Evolutionary conservation across 1,284 basidiomycete genomes (phyloP), one percentile per base, ranked within the genome.

Genomic region (Lignosus rhinocerotis): DNA sequence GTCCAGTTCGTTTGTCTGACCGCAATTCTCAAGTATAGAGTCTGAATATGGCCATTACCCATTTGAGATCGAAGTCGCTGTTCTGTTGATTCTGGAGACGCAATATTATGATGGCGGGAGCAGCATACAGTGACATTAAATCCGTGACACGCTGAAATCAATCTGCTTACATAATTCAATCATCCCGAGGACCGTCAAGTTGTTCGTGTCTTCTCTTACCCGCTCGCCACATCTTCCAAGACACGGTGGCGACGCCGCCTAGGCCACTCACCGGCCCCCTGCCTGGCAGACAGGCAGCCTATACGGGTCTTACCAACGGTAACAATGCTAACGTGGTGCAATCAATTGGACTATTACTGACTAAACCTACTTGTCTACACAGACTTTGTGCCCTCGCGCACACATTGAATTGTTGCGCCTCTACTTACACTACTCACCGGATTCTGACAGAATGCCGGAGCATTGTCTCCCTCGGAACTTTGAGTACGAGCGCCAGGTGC

Each of bases 331-430:
- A 10, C 14, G 31, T 57, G 55, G 61, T 16, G 31, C 54, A 42
- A 10, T 54, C 55, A 52, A 52, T 39, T 8, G 30, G 57, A 43
- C 8, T 6, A 54, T 47, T 30, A 44, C 48, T 53, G 33, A 55
- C 34, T 51, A 48, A 57, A 55, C 61, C 58, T 51, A 58, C 56
- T 48, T 47, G 51, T 39, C 54, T 49, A 60, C 50, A 53, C 60
- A 57, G 52, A 52, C 34, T 51, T 43, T 51, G 53, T 51, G 51
- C 55, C 53, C 55, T 44, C 53, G 58, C 58, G 42, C 55, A 55
- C 58, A 62, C 61, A 59, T 55, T 42, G 34, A 50, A 53, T 41
- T 43, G 14, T 30, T 42, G 33, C 34, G n/a, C 3, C 36, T 50
- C 32, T 41, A 31, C 21, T 33, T 25, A 30, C 36, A 51, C 32